Conservation (phyloP, 306 rosid species). For the Gastrolobium bilobum region DNA sequence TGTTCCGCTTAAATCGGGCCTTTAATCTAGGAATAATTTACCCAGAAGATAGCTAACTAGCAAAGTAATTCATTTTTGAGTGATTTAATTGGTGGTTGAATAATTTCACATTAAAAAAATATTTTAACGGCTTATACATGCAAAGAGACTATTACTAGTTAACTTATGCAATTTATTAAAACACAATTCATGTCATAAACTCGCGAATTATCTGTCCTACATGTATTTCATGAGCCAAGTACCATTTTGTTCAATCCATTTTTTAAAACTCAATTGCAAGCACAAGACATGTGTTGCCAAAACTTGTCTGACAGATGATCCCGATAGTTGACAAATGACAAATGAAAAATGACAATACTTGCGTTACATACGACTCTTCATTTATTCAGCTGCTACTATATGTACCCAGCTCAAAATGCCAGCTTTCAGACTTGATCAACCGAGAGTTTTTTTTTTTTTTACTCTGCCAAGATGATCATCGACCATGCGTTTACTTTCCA, state of each 20-base stretch:
- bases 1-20: background rate
- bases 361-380: background rate
- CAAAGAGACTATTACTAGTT: background rate
- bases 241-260: background rate
- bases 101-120: background rate
- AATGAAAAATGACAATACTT: background rate
- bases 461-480: background rate
- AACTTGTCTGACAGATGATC: slow-evolving; percentile 11
- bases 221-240: too few species aligned
- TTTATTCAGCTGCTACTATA: background rate
- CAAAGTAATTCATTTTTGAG: background rate
- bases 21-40: slow-evolving; percentile 29
- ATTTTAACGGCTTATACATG: background rate
- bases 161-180: background rate
- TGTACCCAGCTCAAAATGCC: background rate
- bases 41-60: slow-evolving; percentile 21
- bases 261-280: background rate
- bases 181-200: background rate
- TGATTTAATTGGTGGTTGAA: background rate
- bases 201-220: background rate
- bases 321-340: background rate
- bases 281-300: background rate
- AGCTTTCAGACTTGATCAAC: background rate
- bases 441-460: slow-evolving; percentile 1
- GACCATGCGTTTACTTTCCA: slow-evolving; percentile 57